Evolutionary conservation across 768 basidiomycete genomes (phyloP), one percentile per base, ranked within the genome.

Genomic region (Cantharellus cinnabarinus): DNA sequence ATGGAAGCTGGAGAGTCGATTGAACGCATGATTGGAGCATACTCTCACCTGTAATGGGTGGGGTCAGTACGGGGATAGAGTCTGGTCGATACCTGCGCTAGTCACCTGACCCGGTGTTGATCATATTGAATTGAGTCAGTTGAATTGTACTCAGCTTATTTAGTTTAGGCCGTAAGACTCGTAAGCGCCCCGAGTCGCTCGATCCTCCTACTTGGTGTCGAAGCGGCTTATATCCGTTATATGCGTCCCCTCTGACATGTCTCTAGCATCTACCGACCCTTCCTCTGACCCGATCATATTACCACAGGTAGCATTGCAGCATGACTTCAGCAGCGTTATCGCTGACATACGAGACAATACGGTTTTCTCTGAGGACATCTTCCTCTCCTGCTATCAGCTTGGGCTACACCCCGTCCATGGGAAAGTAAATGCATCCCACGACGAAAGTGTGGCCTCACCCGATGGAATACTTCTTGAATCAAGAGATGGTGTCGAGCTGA

Each of bases 341-440:
- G 71, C 76, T 39, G 85, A 89, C 64, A 79, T 87, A 2, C 70
- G 73, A 15, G 74, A 78, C 42, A 82, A 79, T 0, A 60, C 77
- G 2, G 70, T 83, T 0, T 73, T 77, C 0, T 68, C 66, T 3
- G 85, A 88, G 60, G 75, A 75, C 60, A 77, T 83, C 66, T 89
- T 84, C 84, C 68, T 87, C 2, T 87, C 85, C 2, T 82, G 80
- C 66, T 88, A 88, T 71, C 59, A 65, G 29, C 57, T 57, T 1
- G 68, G 67, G 10, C 70, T 74, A 60, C 68, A 72, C 20, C 79
- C 79, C 4, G 75, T 83, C 0, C 85, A 89, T 65, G 79, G 80
- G 0, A 82, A 80, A 69, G 73, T 83, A 34, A 68, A 70, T 35
- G 76, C 78, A 3, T 67, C 71, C 50, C 70, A 81, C 38, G 60